These are phyloP conservation scores for Phytopythium oedochilum DNA, from an alignment of 352 stramenopile genomes.

Conservation along the genomic window DNA sequence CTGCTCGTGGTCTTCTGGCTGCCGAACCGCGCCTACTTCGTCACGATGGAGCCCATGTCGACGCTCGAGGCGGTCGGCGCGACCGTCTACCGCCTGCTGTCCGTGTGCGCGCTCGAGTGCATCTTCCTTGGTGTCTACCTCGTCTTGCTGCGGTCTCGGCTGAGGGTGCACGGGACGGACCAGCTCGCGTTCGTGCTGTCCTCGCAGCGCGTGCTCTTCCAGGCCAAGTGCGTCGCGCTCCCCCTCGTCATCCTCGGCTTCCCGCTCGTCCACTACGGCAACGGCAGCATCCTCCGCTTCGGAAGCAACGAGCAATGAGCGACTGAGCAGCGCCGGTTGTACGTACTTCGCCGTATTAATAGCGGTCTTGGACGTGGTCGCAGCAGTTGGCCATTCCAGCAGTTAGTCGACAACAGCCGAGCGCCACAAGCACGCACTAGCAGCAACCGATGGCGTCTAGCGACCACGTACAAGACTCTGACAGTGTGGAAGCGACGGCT, in stretches of 20 bases:
- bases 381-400: neutral
- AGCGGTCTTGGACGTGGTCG: no score
- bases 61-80: conserved; percentile 5
- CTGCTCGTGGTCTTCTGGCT: conserved; percentile 14
- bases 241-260: conserved; percentile 20
- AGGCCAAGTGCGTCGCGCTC: conserved; percentile 16
- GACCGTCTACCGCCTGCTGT: conserved; percentile 7
- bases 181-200: conserved; percentile 27
- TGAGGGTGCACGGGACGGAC: conserved; percentile 5
- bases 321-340: no score
- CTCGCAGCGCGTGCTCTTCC: conserved; percentile 17
- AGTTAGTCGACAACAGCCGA: neutral
- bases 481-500: neutral
- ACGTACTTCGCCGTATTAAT: neutral
- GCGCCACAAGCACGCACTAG: neutral
- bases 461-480: neutral
- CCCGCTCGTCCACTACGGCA: conserved; percentile 20
- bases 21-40: conserved; percentile 18
- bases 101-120: conserved; percentile 11
- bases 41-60: conserved; percentile 15
- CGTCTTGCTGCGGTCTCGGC: conserved; percentile 4
- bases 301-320: neutral
- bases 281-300: conserved; percentile 15
- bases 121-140: conserved; percentile 15
- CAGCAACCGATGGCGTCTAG: neutral